Evolutionary conservation across 495 filamentous ascomycete genomes (phyloP).

Genomic region (Tuber indicum): DNA sequence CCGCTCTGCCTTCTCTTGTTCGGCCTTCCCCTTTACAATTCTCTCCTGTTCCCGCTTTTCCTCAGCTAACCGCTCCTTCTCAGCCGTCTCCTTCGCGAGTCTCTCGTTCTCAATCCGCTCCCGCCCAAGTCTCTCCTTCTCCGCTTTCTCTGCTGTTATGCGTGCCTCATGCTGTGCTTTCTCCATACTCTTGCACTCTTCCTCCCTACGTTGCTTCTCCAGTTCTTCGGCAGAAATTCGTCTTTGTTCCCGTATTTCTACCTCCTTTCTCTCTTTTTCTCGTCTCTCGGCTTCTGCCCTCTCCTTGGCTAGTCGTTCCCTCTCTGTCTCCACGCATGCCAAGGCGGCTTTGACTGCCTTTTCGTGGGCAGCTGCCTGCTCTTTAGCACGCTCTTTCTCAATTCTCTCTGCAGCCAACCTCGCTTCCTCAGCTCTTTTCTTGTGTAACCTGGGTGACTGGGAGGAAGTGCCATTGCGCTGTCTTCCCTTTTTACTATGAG

Average conservation of each 20-base stretch:
- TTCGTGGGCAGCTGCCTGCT: conserved; percentile 13
- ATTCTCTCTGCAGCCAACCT: conserved; percentile 3
- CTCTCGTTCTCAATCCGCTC: conserved; percentile 15
- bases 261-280: conserved; percentile 20
- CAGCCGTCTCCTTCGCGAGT: conserved; percentile 4
- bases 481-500: neutral
- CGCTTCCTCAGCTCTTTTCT: neutral
- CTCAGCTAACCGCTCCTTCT: conserved; percentile 1
- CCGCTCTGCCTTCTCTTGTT: conserved; percentile 5
- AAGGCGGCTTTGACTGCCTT: conserved; percentile 7
- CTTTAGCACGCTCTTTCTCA: conserved; percentile 3
- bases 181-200: conserved; percentile 6
- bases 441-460: neutral
- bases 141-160: conserved; percentile 14
- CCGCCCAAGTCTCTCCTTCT: conserved; percentile 8
- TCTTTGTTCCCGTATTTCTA: conserved; percentile 14
- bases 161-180: conserved; percentile 17
- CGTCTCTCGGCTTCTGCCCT: conserved; percentile 9
- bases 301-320: conserved; percentile 13
- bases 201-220: conserved; percentile 9
- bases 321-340: conserved; percentile 5
- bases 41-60: conserved; percentile 2
- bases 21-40: conserved; percentile 10
- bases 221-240: conserved; percentile 10
- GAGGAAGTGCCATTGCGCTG: neutral